These are phyloP conservation scores for Metschnikowia cubensis DNA, from an alignment of 805 yeast species.

Conservation along the genomic window DNA sequence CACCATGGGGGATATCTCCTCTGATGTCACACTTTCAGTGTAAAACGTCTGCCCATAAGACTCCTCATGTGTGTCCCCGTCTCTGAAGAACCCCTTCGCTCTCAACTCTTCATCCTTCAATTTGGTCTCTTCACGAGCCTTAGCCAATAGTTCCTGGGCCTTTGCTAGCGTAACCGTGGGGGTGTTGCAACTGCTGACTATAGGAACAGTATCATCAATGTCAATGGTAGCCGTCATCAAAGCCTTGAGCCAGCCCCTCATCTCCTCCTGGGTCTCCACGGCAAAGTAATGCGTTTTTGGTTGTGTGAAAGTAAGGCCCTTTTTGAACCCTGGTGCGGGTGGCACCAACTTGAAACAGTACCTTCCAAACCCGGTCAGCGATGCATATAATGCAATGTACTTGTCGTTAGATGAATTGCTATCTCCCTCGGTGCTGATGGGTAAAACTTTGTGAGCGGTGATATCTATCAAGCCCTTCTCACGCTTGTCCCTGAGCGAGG, in stretches of 20 bases:
- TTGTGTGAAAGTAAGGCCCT: slow-evolving; percentile 93
- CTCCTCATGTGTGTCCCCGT: slow-evolving; percentile 18
- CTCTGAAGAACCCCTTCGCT: slow-evolving; percentile 38
- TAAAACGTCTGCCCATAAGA: slow-evolving; percentile 5
- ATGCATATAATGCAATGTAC: slow-evolving; percentile 81
- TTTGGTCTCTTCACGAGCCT: slow-evolving; percentile 72
- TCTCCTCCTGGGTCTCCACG: slow-evolving; percentile 83
- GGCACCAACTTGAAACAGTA: slow-evolving; percentile 90
- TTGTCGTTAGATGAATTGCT: slow-evolving; percentile 65
- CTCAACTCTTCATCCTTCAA: slow-evolving; percentile 47
- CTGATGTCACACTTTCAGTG: slow-evolving; percentile 17
- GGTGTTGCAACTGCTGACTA: slow-evolving; percentile 85
- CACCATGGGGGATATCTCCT: slow-evolving; percentile 27
- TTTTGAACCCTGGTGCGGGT: slow-evolving; percentile 95
- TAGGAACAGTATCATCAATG: slow-evolving; percentile 88
- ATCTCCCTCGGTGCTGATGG: slow-evolving; percentile 44
- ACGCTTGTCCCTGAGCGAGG: slow-evolving; percentile 67
- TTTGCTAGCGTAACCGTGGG: slow-evolving; percentile 88
- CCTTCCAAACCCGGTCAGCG: slow-evolving; percentile 90
- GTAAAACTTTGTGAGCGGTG: slow-evolving; percentile 88
- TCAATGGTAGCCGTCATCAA: slow-evolving; percentile 95
- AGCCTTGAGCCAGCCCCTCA: slow-evolving; percentile 94
- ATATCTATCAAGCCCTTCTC: slow-evolving; percentile 95
- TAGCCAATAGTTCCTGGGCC: slow-evolving; percentile 82
- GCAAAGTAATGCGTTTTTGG: slow-evolving; percentile 96